A percentile compares a stretch with the other conserved stretches of the same genome.
Conservation (phyloP, 805 yeast species). For the Lipomyces lipofer region DNA sequence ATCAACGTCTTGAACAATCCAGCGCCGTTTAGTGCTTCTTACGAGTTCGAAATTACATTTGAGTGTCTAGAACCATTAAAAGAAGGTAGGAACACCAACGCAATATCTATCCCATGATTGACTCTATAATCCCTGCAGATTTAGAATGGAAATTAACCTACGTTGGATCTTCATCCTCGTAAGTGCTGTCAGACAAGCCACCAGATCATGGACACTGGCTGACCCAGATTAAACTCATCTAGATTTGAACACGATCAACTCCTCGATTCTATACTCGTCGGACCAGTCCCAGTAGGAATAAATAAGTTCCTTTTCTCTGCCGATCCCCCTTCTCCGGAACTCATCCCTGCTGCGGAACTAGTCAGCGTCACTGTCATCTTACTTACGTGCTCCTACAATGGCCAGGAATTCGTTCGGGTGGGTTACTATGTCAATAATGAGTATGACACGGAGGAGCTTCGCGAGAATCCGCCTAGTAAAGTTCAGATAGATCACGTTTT, state of each 20-base stretch:
- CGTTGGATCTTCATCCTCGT: slow-evolving; percentile 91
- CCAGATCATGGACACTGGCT: no score
- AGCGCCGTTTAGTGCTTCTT: slow-evolving; percentile 88
- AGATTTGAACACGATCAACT: slow-evolving; percentile 91
- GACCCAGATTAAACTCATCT: background rate
- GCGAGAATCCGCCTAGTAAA: slow-evolving; percentile 50
- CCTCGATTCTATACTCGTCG: slow-evolving; percentile 92
- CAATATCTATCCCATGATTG: background rate
- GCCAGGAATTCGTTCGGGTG: slow-evolving; percentile 91
- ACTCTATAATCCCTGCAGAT: slow-evolving; percentile 52
- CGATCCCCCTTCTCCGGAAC: slow-evolving; percentile 94
- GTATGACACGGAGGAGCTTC: slow-evolving; percentile 86
- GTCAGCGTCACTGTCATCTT: slow-evolving; percentile 94
- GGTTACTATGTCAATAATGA: slow-evolving; percentile 98
- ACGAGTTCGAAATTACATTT: slow-evolving; percentile 95
- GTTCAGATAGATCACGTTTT: slow-evolving; percentile 53
- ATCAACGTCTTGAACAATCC: slow-evolving; percentile 93
- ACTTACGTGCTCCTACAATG: slow-evolving; percentile 89
- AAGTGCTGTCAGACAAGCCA: slow-evolving; percentile 26
- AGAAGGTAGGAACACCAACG: slow-evolving; percentile 44
- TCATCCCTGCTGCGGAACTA: slow-evolving; percentile 93
- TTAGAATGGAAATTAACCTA: slow-evolving; percentile 97
- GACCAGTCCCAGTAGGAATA: slow-evolving; percentile 97
- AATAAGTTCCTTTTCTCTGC: slow-evolving; percentile 91
- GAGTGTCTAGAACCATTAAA: slow-evolving; percentile 92